These are phyloP conservation scores for Epichloe amarillans DNA, from an alignment of 2,329 filamentous ascomycete species.

Conservation along the genomic window DNA sequence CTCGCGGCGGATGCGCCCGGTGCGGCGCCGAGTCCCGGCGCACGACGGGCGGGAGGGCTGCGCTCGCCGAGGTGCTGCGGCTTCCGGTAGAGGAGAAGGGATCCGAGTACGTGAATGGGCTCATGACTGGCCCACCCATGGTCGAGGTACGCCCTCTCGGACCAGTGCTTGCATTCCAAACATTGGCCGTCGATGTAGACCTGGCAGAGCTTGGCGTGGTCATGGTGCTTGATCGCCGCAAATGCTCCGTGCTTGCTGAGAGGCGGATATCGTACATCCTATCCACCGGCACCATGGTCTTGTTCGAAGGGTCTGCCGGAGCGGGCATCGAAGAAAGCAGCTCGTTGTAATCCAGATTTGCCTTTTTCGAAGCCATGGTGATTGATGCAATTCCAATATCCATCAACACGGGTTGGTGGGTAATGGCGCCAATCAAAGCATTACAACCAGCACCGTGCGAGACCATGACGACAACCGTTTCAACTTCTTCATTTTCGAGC, in stretches of 20 bases:
- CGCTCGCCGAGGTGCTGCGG: constrained; percentile 33
- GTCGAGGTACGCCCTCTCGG: constrained; percentile 24
- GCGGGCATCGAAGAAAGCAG: constrained; percentile 17
- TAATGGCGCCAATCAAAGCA: constrained; percentile 82
- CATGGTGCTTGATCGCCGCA: constrained; percentile 30
- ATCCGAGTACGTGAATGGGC: constrained; percentile 27
- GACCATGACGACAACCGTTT: constrained; percentile 74
- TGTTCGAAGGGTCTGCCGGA: constrained; percentile 10
- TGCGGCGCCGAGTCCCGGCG: constrained; percentile 19
- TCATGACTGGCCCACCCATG: constrained; percentile 15
- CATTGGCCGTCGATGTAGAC: constrained; percentile 20
- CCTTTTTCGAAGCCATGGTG: constrained; percentile 67
- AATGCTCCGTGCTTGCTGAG: constrained; percentile 62
- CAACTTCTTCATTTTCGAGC: constrained; percentile 46
- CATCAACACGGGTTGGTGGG: constrained; percentile 78
- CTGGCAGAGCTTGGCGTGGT: constrained; percentile 22
- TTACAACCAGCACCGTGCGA: constrained; percentile 96
- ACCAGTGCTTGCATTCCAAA: constrained; percentile 14
- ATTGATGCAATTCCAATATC: constrained; percentile 84
- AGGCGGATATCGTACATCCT: constrained; percentile 61
- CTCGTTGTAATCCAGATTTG: constrained; percentile 25
- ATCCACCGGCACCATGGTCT: constrained; percentile 32
- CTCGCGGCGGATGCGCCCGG: constrained; percentile 10
- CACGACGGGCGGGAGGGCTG: constrained; percentile 15
- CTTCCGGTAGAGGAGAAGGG: constrained; percentile 27